Evolutionary conservation across 2,329 filamentous ascomycete genomes (phyloP).

Genomic region (Colletotrichum sp.): DNA sequence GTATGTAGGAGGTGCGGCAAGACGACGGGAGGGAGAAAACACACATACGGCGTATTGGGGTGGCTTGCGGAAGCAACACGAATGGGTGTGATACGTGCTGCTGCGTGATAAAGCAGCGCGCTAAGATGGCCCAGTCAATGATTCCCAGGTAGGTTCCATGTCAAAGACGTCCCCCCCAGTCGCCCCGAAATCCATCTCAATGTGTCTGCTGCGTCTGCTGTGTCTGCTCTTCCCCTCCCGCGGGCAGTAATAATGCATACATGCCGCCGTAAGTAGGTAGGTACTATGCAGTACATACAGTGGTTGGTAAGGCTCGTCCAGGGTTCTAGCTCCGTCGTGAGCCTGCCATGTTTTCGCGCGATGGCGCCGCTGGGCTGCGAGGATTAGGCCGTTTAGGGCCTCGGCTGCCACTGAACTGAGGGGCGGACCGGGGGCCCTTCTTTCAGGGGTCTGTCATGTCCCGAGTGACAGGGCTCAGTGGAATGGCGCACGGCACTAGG

Average conservation of each 20-base stretch:
- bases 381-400: background rate
- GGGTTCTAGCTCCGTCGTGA: background rate
- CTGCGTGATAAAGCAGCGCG: background rate
- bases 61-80: background rate
- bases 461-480: slow-evolving; percentile 9
- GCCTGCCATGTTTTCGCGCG: background rate
- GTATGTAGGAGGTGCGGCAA: slow-evolving; percentile 11
- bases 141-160: background rate
- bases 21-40: slow-evolving; percentile 4
- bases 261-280: background rate
- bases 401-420: background rate
- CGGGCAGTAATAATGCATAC: background rate
- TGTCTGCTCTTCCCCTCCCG: background rate
- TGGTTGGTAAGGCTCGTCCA: background rate
- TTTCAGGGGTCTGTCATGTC: slow-evolving; percentile 4
- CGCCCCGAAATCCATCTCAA: background rate
- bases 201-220: background rate
- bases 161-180: background rate
- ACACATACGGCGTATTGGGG: background rate
- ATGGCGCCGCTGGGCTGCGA: background rate
- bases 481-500: background rate
- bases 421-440: background rate
- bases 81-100: background rate
- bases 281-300: background rate
- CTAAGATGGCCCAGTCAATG: background rate